Conservation (phyloP, 2,329 filamentous ascomycete species). For the Blastomyces silverae region DNA sequence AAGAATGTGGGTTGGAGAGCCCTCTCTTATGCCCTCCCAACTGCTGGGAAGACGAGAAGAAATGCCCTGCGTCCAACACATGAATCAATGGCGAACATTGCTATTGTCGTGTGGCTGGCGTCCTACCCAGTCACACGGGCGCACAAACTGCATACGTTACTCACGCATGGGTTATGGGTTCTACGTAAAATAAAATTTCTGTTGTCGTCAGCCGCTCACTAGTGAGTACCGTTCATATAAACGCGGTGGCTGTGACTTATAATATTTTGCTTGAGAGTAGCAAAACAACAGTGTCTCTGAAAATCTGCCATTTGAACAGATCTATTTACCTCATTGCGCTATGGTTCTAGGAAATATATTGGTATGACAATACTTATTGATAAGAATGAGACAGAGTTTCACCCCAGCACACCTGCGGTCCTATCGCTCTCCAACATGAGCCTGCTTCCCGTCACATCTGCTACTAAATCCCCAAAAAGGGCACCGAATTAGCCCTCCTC, state of each 20-base stretch:
- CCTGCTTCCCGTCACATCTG: neutral
- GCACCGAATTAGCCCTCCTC: conserved; percentile 24
- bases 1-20: too few relatives aligned
- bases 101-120: neutral
- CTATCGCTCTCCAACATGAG: neutral
- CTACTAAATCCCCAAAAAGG: neutral
- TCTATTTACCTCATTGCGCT: neutral
- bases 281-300: neutral
- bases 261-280: neutral
- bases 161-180: neutral
- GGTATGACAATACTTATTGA: neutral
- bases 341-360: neutral
- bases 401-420: neutral
- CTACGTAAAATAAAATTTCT: neutral
- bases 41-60: too few relatives aligned
- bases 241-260: neutral
- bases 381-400: neutral
- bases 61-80: conserved; percentile 30
- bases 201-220: neutral
- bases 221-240: neutral
- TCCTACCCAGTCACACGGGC: neutral
- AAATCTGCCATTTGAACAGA: neutral
- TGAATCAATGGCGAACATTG: conserved; percentile 31
- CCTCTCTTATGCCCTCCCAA: too few relatives aligned
- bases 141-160: neutral